Conservation (phyloP, 2,329 filamentous ascomycete genomes). For the Penicillium sp. region DNA sequence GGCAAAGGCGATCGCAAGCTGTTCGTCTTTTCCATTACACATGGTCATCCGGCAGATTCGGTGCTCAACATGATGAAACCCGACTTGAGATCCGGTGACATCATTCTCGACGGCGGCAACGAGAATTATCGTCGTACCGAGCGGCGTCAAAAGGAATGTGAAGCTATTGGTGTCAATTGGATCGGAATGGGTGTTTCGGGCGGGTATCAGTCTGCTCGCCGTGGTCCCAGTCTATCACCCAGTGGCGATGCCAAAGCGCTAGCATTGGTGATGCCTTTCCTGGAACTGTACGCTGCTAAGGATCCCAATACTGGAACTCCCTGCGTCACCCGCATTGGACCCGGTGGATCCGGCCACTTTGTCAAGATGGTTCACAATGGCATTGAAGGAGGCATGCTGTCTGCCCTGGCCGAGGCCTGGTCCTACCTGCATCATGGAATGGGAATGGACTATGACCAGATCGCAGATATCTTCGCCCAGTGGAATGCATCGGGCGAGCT, state of each 20-base stretch:
- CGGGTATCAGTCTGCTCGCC: slow-evolving; percentile 61
- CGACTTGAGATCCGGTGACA: slow-evolving; percentile 54
- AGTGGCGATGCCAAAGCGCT: slow-evolving; percentile 55
- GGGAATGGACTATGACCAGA: slow-evolving; percentile 55
- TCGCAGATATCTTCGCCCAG: slow-evolving; percentile 53
- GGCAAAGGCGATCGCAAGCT: slow-evolving; percentile 29
- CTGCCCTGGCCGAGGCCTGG: slow-evolving; percentile 59
- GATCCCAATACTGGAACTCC: slow-evolving; percentile 51
- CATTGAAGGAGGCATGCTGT: slow-evolving; percentile 68
- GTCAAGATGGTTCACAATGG: slow-evolving; percentile 74
- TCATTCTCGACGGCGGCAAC: slow-evolving; percentile 64
- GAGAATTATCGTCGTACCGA: slow-evolving; percentile 63
- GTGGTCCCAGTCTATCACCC: slow-evolving; percentile 62
- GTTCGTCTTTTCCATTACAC: slow-evolving; percentile 40
- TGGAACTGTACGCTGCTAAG: slow-evolving; percentile 58
- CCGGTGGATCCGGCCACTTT: slow-evolving; percentile 61
- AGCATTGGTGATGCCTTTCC: slow-evolving; percentile 55
- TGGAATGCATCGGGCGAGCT: slow-evolving; percentile 59
- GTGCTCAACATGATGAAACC: slow-evolving; percentile 41
- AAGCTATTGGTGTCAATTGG: slow-evolving; percentile 55
- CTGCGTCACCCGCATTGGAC: slow-evolving; percentile 57
- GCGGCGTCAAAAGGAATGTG: slow-evolving; percentile 53
- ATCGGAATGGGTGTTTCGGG: slow-evolving; percentile 64
- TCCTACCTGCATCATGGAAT: slow-evolving; percentile 55
- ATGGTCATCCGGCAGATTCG: slow-evolving; percentile 36